A percentile compares a stretch with the other conserved stretches of the same genome.
These are phyloP conservation scores for Coniosporium apollinis DNA, from an alignment of 495 filamentous ascomycete species.

Conservation along the genomic window DNA sequence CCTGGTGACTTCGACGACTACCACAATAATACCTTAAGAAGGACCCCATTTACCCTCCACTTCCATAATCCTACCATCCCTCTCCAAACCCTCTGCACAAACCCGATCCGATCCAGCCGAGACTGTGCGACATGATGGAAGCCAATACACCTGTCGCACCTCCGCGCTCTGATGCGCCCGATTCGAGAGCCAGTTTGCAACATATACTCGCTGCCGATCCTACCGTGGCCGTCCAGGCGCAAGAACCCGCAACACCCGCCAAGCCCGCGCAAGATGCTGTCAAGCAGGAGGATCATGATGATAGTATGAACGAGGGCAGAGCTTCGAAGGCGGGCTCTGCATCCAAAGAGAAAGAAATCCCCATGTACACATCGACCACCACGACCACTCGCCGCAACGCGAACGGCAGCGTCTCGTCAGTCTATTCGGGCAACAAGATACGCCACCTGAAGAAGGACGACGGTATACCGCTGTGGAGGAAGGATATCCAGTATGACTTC, in stretches of 20 bases:
- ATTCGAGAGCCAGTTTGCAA: neutral
- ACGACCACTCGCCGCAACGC: slow-evolving; percentile 48
- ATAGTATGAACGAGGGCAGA: no score
- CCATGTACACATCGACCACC: slow-evolving; percentile 33
- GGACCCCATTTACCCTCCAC: no score
- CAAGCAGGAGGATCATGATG: no score
- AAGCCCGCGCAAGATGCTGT: neutral
- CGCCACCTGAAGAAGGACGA: slow-evolving; percentile 94
- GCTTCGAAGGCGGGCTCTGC: no score
- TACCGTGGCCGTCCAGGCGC: neutral
- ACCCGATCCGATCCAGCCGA: no score
- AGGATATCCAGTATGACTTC: slow-evolving; percentile 95
- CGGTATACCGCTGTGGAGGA: slow-evolving; percentile 88
- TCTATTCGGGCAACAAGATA: slow-evolving; percentile 83
- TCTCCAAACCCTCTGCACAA: no score
- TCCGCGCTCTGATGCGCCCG: neutral
- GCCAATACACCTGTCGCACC: no score
- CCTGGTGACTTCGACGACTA: no score
- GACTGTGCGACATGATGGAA: no score
- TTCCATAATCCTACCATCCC: no score
- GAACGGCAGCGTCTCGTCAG: slow-evolving; percentile 47
- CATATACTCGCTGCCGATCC: neutral
- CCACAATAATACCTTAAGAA: no score
- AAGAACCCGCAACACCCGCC: neutral
- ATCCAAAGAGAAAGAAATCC: slow-evolving; percentile 24